Base-by-base conservation (phyloP, 345 rosid species). In the Euphorbia lathyris region DNA sequence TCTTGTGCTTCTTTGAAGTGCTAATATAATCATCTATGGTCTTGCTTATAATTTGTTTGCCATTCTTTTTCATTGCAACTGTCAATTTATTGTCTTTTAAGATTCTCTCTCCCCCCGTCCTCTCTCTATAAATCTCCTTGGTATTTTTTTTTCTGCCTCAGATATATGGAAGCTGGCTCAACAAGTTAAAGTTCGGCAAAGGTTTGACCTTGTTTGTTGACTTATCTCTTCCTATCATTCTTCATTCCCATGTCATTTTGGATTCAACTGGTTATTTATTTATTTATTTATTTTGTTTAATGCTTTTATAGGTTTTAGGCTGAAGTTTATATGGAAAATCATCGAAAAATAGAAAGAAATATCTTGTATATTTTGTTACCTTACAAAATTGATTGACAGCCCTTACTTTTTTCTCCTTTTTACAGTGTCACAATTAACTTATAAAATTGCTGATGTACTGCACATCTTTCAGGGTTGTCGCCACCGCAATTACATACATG, bases 401-500 rank as follows among this genome's bases (percentile, higher is more conserved):
- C 7, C 25, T 32, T 34, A 47, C 9, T 2, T 22, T 53, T 34
- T 13, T 12, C 30, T 20, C 26, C n/a, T 64, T 64, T 4, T 11
- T 13, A 27, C 51, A n/a, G 4, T 66, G 38, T 74, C 60, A 17
- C 11, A n/a, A 67, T 34, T 26, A 43, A 64, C 32, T 48, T 43
- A 8, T 61, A 38, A 23, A 45, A n/a, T 67, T 30, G 53, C 67
- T 72, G 42, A 76, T 57, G 13, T 32, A 16, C 57, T 66, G 50
- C 43, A 16, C 71, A 60, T 65, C 58, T 73, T 87, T 80, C 92
- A 95, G 99, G 88, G 97, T 92, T 61, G 86, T 95, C 19, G 97
- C 97, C 50, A 92, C 99, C 65, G 97, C 99, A 22, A 72, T 92
- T 69, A 80, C 97, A 17, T 95, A 90, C 70, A 95, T 95, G 99